Conservation (phyloP, 345 rosid genomes). For the sweet orange (Citrus sinensis) region DNA sequence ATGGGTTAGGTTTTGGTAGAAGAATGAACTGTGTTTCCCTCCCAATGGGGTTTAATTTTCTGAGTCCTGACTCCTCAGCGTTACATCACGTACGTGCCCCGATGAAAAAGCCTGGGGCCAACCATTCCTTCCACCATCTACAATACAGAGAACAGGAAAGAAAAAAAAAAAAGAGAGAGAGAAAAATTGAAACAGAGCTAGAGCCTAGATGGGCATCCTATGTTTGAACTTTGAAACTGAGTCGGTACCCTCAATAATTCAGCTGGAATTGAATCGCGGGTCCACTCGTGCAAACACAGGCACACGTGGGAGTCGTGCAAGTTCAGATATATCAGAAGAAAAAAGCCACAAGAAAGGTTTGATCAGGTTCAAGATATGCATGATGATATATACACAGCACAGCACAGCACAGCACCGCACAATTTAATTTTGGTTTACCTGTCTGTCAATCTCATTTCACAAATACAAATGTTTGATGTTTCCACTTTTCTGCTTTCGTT, state of each 20-base stretch:
- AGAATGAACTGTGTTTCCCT: background rate
- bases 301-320: constrained; percentile 24
- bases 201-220: constrained; percentile 11
- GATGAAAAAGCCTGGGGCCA: background rate
- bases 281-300: constrained; percentile 20
- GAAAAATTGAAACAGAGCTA: background rate
- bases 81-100: background rate
- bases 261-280: background rate
- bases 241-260: background rate
- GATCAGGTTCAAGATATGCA: background rate
- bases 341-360: background rate
- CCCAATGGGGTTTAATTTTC: background rate
- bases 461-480: background rate
- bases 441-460: too few species aligned
- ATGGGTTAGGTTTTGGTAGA: background rate
- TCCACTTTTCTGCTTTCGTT: constrained; percentile 1
- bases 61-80: background rate
- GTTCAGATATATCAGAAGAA: background rate
- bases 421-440: too few species aligned
- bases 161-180: too few species aligned
- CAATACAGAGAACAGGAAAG: too few species aligned
- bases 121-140: background rate
- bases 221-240: constrained; percentile 10
- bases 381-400: constrained; percentile 5
- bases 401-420: background rate